A percentile compares a stretch with the other conserved stretches of the same genome.
These are phyloP conservation scores for Coemansia sp. DNA, from an alignment of 192 early-diverging fungal species.

Conservation along the genomic window DNA sequence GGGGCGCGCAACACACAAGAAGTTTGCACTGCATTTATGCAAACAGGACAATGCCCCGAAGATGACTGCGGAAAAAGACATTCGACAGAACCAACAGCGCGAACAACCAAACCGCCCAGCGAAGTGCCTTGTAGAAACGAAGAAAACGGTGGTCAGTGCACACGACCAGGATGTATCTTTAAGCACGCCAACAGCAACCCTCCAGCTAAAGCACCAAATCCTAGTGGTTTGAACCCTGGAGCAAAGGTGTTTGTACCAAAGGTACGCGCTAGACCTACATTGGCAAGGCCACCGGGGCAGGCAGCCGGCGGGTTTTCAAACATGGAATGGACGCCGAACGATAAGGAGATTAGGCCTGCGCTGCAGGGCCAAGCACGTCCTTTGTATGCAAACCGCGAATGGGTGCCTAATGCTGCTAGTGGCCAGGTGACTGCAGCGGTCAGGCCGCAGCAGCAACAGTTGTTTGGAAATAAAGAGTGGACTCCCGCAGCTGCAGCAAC, in stretches of 20 bases:
- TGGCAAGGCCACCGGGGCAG: background rate
- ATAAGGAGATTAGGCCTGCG: too few species aligned
- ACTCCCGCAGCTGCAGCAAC: background rate
- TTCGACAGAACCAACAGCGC: constrained; percentile 3
- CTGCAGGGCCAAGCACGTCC: background rate
- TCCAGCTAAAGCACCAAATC: background rate
- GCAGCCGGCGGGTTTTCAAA: constrained; percentile 2
- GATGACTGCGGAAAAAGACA: constrained; percentile 40
- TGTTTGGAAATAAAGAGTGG: background rate
- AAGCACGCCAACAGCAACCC: constrained; percentile 19
- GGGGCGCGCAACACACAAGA: constrained; percentile 20
- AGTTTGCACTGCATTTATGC: constrained; percentile 15
- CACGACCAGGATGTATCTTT: constrained; percentile 30
- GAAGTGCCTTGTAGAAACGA: constrained; percentile 40
- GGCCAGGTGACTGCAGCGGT: too few species aligned
- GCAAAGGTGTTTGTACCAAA: constrained; percentile 43
- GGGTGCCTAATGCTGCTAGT: too few species aligned
- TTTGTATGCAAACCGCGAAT: too few species aligned
- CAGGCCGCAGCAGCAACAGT: background rate
- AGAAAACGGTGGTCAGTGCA: constrained; percentile 34
- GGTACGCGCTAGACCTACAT: background rate
- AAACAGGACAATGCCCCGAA: constrained; percentile 26
- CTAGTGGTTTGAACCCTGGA: constrained; percentile 10
- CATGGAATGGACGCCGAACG: constrained; percentile 34
- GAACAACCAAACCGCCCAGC: constrained; percentile 20